Conservation (phyloP, 805 yeast species). For the Ogataea nonfermentans region DNA sequence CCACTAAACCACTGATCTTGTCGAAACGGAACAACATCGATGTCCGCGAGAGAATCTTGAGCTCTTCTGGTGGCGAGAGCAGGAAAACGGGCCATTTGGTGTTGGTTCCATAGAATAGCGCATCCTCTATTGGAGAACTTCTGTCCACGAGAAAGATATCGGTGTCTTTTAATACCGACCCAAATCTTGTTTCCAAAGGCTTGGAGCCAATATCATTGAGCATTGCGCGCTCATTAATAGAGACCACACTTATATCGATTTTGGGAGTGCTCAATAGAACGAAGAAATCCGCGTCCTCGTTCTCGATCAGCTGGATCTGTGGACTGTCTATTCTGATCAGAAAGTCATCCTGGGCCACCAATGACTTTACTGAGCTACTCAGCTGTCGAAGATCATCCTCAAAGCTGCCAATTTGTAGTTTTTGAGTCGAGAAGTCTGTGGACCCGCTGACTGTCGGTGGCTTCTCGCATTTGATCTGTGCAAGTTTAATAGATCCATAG, state of each 20-base stretch:
- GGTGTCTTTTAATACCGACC: conserved; percentile 65
- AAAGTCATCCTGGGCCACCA: conserved; percentile 50
- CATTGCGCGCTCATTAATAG: conserved; percentile 45
- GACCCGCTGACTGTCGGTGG: background rate
- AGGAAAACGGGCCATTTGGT: conserved; percentile 89
- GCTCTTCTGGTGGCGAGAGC: conserved; percentile 52
- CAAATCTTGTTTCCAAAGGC: conserved; percentile 64
- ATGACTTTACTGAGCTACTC: conserved; percentile 22
- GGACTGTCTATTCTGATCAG: conserved; percentile 72
- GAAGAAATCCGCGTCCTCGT: conserved; percentile 52
- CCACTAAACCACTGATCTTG: conserved; percentile 43
- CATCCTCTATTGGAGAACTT: conserved; percentile 37
- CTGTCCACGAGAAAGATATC: conserved; percentile 66
- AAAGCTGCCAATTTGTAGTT: background rate
- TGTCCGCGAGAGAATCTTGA: conserved; percentile 60
- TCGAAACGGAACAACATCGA: conserved; percentile 63
- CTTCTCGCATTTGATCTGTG: conserved; percentile 6
- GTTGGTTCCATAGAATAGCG: conserved; percentile 55
- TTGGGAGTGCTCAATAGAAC: conserved; percentile 71
- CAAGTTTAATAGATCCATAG: conserved; percentile 30
- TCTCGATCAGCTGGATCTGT: conserved; percentile 69
- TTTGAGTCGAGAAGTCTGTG: background rate
- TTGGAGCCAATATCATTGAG: conserved; percentile 21
- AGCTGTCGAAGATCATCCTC: background rate
- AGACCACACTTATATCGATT: conserved; percentile 65